Conservation (phyloP, 2,329 filamentous ascomycete species). For the Neurospora sp. region DNA sequence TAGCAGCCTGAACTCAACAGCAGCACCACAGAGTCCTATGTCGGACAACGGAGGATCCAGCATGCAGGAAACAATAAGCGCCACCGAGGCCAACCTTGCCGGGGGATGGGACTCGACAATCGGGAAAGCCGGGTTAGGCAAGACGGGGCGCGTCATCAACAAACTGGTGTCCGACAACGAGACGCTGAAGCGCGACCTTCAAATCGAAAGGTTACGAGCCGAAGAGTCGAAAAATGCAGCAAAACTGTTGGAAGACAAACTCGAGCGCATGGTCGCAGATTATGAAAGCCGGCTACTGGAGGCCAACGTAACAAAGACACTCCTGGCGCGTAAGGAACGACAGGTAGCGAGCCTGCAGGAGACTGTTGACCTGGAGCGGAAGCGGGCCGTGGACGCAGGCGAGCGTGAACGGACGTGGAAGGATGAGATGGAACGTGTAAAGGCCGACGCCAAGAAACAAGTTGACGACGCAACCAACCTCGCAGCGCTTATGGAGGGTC, state of each 20-base stretch:
- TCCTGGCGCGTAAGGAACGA: conserved; percentile 63
- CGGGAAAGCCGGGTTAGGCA: conserved; percentile 60
- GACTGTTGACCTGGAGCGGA: conserved; percentile 54
- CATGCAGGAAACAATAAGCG: conserved; percentile 24
- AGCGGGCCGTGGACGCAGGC: conserved; percentile 49
- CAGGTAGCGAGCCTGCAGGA: conserved; percentile 61
- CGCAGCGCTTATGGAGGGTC: conserved; percentile 58
- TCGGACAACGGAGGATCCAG: conserved; percentile 20
- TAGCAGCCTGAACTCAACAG: conserved; percentile 13
- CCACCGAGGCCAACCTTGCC: conserved; percentile 15
- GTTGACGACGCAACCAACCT: conserved; percentile 57
- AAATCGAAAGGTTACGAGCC: conserved; percentile 53
- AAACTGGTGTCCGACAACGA: conserved; percentile 74
- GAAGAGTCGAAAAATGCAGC: conserved; percentile 64
- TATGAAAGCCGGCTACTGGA: conserved; percentile 62
- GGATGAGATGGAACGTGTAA: conserved; percentile 53
- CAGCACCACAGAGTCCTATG: conserved; percentile 12
- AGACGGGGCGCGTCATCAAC: conserved; percentile 72
- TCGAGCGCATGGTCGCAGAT: conserved; percentile 57
- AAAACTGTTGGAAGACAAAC: conserved; percentile 59
- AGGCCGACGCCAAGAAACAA: conserved; percentile 48
- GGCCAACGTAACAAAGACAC: conserved; percentile 59
- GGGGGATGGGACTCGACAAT: conserved; percentile 52
- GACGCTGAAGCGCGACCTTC: conserved; percentile 61
- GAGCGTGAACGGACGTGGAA: conserved; percentile 52